These are phyloP conservation scores for Magnaporthiopsis incrustans DNA, from an alignment of 2,329 filamentous ascomycete genomes.

Conservation along the genomic window DNA sequence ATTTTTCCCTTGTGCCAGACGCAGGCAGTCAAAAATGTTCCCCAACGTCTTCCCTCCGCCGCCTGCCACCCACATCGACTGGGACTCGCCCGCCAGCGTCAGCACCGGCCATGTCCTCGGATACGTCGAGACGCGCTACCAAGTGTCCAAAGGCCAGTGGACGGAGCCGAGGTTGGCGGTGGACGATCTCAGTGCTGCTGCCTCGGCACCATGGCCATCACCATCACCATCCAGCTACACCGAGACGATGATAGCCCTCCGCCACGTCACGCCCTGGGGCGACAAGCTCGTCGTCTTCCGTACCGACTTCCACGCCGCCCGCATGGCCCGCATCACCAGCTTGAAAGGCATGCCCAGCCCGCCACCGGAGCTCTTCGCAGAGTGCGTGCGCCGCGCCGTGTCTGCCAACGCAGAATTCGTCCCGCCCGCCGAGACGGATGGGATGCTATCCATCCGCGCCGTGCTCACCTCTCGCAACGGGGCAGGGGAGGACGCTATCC, in stretches of 20 bases:
- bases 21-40: background rate
- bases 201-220: background rate
- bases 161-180: background rate
- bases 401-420: background rate
- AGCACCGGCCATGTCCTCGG: background rate
- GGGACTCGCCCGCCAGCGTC: background rate
- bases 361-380: background rate
- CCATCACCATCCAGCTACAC: background rate
- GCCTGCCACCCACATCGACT: background rate
- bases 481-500: background rate
- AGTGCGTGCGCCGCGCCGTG: background rate
- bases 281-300: slow-evolving; percentile 1
- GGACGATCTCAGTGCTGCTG: background rate
- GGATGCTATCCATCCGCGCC: background rate
- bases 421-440: background rate
- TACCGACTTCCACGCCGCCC: background rate
- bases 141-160: background rate
- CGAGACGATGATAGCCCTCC: background rate
- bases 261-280: background rate
- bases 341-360: background rate
- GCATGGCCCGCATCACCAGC: background rate
- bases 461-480: background rate
- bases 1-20: background rate
- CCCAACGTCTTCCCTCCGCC: background rate
- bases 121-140: background rate